A percentile compares a stretch with the other conserved stretches of the same genome.
These are phyloP conservation scores for Cercospora sp. DNA, from an alignment of 2,329 filamentous ascomycete species.

Conservation along the genomic window DNA sequence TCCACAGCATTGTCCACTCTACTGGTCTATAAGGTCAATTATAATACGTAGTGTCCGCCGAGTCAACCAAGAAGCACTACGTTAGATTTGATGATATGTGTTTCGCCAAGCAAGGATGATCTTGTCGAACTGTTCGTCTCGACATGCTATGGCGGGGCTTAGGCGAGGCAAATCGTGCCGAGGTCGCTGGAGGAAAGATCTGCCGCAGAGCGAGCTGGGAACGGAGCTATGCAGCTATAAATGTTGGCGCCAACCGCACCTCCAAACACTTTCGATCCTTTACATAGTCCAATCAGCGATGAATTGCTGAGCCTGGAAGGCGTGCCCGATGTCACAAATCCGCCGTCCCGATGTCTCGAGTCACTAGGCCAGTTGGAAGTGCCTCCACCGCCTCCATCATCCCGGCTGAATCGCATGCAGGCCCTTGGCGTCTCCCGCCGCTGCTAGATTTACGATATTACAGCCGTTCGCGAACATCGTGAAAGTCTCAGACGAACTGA, in stretches of 20 bases:
- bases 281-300: too few species aligned
- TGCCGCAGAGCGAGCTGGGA: background rate
- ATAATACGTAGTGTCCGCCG: background rate
- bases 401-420: too few species aligned
- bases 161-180: background rate
- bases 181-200: constrained; percentile 5
- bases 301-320: too few species aligned
- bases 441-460: too few species aligned
- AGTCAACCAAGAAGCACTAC: background rate
- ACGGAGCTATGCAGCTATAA: background rate
- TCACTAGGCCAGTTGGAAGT: too few species aligned
- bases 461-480: too few species aligned
- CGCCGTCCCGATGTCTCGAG: too few species aligned
- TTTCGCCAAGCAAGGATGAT: background rate
- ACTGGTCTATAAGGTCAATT: background rate
- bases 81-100: background rate
- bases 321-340: too few species aligned
- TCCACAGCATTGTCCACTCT: constrained; percentile 27
- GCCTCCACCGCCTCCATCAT: too few species aligned
- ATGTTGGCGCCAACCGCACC: background rate
- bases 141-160: background rate
- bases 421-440: too few species aligned
- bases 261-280: too few species aligned
- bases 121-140: background rate
- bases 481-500: too few species aligned